Evolutionary conservation across 2,329 filamentous ascomycete genomes (phyloP).

Genomic region (Phialemoniopsis sp.): DNA sequence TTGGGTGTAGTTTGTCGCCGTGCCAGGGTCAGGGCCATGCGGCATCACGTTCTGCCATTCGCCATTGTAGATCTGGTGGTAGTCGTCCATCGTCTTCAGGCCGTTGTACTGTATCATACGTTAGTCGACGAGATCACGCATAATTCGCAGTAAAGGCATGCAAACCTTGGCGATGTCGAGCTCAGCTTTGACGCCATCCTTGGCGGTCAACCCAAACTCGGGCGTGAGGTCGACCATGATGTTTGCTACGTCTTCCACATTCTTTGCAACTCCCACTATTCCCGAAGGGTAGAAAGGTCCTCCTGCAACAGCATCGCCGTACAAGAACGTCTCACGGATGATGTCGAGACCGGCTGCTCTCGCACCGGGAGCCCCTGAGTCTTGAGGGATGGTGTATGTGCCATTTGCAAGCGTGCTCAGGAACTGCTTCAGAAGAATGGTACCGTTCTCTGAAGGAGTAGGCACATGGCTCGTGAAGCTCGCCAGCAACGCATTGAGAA

Average conservation of each 20-base stretch:
- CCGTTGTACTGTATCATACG: slow-evolving; percentile 15
- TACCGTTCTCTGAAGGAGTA: background rate
- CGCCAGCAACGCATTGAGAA: background rate
- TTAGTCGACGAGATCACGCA: background rate
- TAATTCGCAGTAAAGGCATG: background rate
- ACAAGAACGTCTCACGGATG: slow-evolving; percentile 3
- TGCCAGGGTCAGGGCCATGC: slow-evolving; percentile 25
- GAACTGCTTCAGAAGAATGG: background rate
- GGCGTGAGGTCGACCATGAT: slow-evolving; percentile 3
- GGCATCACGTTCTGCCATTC: slow-evolving; percentile 33
- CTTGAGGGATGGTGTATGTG: slow-evolving; percentile 3
- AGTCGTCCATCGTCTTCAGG: slow-evolving; percentile 29
- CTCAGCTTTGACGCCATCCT: slow-evolving; percentile 1
- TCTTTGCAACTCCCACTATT: slow-evolving; percentile 5
- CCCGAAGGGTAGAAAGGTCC: slow-evolving; percentile 10
- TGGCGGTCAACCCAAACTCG: slow-evolving; percentile 1
- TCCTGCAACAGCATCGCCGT: slow-evolving; percentile 8
- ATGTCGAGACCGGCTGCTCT: slow-evolving; percentile 2
- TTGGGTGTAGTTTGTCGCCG: slow-evolving; percentile 38
- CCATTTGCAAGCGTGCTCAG: background rate
- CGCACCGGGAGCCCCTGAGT: background rate
- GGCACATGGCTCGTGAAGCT: background rate
- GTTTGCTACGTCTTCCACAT: slow-evolving; percentile 5
- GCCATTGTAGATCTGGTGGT: slow-evolving; percentile 32
- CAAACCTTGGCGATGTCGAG: slow-evolving; percentile 4